A percentile compares a stretch with the other conserved stretches of the same genome.
Evolutionary conservation across 805 yeast genomes (phyloP).

Genomic region (Blastobotrys chiropterorum): DNA sequence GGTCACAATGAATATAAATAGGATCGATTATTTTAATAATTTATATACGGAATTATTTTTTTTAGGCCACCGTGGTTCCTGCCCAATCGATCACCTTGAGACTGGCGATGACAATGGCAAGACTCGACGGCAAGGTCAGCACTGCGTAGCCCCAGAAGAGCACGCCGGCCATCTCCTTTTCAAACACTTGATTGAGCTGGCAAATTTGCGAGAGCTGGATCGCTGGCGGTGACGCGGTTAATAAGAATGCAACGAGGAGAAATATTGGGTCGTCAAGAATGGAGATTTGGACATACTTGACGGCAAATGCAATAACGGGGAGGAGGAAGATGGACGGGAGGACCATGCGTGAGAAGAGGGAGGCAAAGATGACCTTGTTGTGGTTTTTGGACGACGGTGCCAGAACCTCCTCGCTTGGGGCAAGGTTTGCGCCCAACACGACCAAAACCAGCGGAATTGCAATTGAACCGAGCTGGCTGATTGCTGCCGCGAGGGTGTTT

Average conservation of each 20-base stretch:
- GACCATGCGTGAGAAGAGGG: constrained; percentile 53
- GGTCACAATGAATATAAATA: too few relatives aligned
- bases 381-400: constrained; percentile 36
- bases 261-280: constrained; percentile 53
- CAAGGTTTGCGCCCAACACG: constrained; percentile 55
- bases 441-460: constrained; percentile 58
- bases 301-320: constrained; percentile 48
- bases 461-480: constrained; percentile 48
- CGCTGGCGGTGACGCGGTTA: constrained; percentile 62
- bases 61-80: constrained; percentile 17
- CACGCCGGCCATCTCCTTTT: constrained; percentile 59
- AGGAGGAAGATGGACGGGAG: constrained; percentile 49
- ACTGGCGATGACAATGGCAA: constrained; percentile 47
- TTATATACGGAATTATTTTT: background rate
- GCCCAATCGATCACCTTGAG: constrained; percentile 53
- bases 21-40: too few relatives aligned
- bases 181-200: constrained; percentile 53
- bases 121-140: constrained; percentile 53
- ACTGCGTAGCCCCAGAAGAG: constrained; percentile 63
- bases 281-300: constrained; percentile 44
- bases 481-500: constrained; percentile 47
- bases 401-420: constrained; percentile 43
- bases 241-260: constrained; percentile 49
- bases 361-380: constrained; percentile 42
- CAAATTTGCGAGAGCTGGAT: constrained; percentile 62